Conservation (phyloP, 2,329 filamentous ascomycete species). For the Colletotrichum costaricense region DNA sequence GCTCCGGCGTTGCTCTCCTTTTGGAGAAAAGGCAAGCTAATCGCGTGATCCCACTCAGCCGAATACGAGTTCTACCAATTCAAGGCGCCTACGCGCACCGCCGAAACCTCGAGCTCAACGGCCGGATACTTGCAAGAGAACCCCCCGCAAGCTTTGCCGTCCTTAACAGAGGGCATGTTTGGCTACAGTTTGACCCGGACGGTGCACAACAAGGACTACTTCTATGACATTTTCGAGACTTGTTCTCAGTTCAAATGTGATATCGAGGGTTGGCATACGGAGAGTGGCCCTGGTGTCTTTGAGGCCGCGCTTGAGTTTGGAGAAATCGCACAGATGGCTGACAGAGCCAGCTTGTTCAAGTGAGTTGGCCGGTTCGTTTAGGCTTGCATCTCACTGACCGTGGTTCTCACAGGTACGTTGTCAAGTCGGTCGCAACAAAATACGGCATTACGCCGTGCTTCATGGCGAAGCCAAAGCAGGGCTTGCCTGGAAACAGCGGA, state of each 20-base stretch:
- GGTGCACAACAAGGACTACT: conserved; percentile 92
- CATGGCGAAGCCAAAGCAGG: conserved; percentile 96
- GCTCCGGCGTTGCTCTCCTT: neutral
- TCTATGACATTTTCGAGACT: conserved; percentile 86
- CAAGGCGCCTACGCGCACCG: conserved; percentile 68
- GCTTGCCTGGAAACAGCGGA: conserved; percentile 92
- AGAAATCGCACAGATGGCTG: conserved; percentile 89
- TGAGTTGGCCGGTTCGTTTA: conserved; percentile 46
- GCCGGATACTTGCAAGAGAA: conserved; percentile 81
- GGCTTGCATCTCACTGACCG: neutral
- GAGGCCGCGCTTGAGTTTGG: conserved; percentile 95
- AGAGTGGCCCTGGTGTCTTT: conserved; percentile 93
- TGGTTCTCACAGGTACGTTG: conserved; percentile 70
- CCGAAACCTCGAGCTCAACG: conserved; percentile 72
- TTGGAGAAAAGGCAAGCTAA: neutral
- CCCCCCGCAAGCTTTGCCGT: conserved; percentile 77
- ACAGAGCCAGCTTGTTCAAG: conserved; percentile 93
- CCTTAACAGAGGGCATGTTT: conserved; percentile 94
- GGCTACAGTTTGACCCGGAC: conserved; percentile 91
- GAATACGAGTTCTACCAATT: conserved; percentile 98
- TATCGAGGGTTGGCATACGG: conserved; percentile 96
- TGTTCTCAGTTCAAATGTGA: conserved; percentile 82
- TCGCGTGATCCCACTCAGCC: conserved; percentile 61
- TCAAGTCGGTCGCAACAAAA: conserved; percentile 88
- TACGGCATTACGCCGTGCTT: conserved; percentile 96